These are phyloP conservation scores for Dryas alaskensis DNA, from an alignment of 306 rosid genomes.

Conservation along the genomic window DNA sequence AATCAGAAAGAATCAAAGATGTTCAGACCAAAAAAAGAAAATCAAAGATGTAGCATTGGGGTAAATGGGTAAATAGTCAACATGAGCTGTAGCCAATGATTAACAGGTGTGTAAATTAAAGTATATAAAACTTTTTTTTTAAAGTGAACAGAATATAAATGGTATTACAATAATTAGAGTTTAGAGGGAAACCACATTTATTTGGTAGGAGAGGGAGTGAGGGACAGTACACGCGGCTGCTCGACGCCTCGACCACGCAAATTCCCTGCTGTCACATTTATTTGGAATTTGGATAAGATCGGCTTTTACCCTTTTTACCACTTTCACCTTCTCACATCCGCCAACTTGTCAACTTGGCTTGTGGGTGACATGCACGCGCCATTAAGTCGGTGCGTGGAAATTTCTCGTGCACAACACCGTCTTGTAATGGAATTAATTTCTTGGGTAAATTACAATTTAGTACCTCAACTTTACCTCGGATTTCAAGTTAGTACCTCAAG, in stretches of 20 bases:
- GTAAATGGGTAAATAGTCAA: neutral
- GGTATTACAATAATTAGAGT: neutral
- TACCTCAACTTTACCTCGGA: too few species aligned
- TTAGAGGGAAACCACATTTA: neutral
- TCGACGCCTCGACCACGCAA: conserved; percentile 39
- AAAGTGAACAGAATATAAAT: too few species aligned
- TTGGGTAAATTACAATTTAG: too few species aligned
- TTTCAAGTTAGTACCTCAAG: too few species aligned
- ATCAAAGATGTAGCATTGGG: too few species aligned
- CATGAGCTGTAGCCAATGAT: conserved; percentile 6
- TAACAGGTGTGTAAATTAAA: neutral
- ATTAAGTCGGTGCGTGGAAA: neutral
- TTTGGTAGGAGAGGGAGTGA: conserved; percentile 2
- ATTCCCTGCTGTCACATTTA: neutral
- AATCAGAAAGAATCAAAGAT: too few species aligned
- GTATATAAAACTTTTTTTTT: too few species aligned
- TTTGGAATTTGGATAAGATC: conserved; percentile 18
- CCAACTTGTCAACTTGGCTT: neutral
- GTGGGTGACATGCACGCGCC: neutral
- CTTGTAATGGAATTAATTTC: neutral
- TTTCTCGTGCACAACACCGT: neutral
- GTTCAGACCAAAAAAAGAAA: too few species aligned
- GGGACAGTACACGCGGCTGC: conserved; percentile 47
- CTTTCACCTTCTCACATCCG: neutral
- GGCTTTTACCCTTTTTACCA: neutral